These are phyloP conservation scores for Penicillium parvum DNA, from an alignment of 495 filamentous ascomycete genomes.

Conservation along the genomic window DNA sequence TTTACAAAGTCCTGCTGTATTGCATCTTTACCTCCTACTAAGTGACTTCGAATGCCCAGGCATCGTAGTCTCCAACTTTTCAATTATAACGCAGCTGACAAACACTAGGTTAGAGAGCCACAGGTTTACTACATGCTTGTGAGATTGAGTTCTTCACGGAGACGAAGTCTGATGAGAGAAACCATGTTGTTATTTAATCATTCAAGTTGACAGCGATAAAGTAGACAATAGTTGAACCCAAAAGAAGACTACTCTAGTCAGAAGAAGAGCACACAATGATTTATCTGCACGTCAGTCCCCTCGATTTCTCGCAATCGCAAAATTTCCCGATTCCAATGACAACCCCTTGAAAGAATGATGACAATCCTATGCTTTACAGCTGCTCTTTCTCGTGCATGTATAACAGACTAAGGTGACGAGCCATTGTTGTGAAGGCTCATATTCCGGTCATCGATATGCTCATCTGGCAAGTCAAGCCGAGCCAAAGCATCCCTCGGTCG, in stretches of 20 bases:
- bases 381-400: slow-evolving; percentile 16
- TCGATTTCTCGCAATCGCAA: not conserved
- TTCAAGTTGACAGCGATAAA: no score
- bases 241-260: no score
- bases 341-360: slow-evolving; percentile 23
- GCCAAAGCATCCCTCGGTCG: slow-evolving; percentile 30
- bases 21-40: no score
- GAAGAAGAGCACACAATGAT: not conserved
- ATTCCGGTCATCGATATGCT: slow-evolving; percentile 19
- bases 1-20: no score
- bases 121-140: no score
- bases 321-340: not conserved
- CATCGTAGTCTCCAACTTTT: no score
- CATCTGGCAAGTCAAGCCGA: slow-evolving; percentile 34
- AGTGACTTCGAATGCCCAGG: no score
- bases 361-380: slow-evolving; percentile 30
- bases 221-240: no score
- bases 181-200: not conserved
- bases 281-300: not conserved
- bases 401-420: not conserved
- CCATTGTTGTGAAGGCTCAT: slow-evolving; percentile 21
- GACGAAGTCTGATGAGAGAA: slow-evolving; percentile 3
- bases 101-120: no score
- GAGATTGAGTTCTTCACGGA: no score
- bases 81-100: no score